Evolutionary conservation across 2,329 filamentous ascomycete species (phyloP), one percentile per base, ranked within the genome.

Genomic region (Epichloe aotearoae): DNA sequence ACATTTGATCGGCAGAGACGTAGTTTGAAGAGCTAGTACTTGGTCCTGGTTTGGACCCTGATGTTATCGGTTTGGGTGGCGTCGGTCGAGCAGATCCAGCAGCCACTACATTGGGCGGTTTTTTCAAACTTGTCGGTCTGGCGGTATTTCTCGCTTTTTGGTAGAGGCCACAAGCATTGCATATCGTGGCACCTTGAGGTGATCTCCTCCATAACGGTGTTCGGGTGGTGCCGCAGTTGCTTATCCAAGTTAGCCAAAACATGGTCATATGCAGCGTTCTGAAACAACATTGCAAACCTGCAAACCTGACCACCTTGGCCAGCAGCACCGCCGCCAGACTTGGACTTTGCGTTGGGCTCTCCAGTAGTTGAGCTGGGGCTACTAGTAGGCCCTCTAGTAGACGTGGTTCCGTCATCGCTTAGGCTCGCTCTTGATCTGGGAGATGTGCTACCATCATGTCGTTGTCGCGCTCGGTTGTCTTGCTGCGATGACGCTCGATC

Each of bases 131-230:
- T 6, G 88, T 93, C 14, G 93, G 93, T 47, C 93, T 82, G 59
- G 88, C 82, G 55, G 91, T 86, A 64, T 97, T 97, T 57, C 93
- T 82, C 10, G 91, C 90, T 67, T 97, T 97, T 55, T 88, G 75
- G 66, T 98, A 98, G 15, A 98, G 76, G 41, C 93, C 93, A 63
- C 93, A 98, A 5, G 93, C 93, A 69, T 98, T 98, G 71, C 93
- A 98, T 53, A 98, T 97, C 30, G 89, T 96, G 50, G 88, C 86
- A 33, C 93, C 93, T 60, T 90, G 83, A 0, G 91, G 91, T 15
- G 91, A 95, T 62, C 93, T 81, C 64, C 93, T 82, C 93, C 93
- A 98, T 38, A 98, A 71, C 23, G 93, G 93, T 45, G 93, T 98
- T 65, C 86, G 83, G 49, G 89, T 96, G 15, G 93, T 97, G 52